phyloP scores from a whole-genome alignment of 2,329 filamentous ascomycete genomes.

The Fusarium protoensiforme region DNA sequence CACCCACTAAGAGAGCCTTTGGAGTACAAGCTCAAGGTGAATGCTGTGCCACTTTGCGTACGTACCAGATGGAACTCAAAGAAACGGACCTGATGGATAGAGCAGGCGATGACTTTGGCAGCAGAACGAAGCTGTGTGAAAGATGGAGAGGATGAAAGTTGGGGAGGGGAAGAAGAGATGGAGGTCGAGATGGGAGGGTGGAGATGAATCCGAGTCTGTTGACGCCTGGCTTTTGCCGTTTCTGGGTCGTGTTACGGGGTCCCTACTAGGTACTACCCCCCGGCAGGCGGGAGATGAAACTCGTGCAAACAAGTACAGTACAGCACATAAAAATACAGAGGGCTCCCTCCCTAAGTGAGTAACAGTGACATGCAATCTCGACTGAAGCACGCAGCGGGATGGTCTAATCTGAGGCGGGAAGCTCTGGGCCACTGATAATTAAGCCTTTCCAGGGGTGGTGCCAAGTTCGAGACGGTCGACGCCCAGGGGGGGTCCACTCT shows the following conservation, averaged over 20 bases:
- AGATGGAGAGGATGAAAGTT: not conserved
- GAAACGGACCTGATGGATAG: not conserved
- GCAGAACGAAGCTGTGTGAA: not conserved
- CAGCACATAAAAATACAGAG: not conserved
- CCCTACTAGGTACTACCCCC: not conserved
- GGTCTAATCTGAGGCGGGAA: slow-evolving; percentile 18
- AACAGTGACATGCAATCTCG: slow-evolving; percentile 23
- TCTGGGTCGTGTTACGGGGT: not conserved
- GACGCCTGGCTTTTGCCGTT: slow-evolving; percentile 12
- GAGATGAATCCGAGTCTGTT: slow-evolving; percentile 25
- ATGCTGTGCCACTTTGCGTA: not conserved
- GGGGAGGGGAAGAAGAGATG: slow-evolving; percentile 3
- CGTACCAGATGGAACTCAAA: slow-evolving; percentile 20
- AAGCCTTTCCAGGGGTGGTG: slow-evolving; percentile 33
- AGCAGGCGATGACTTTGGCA: not conserved
- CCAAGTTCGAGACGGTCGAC: slow-evolving; percentile 6
- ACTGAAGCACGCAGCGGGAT: slow-evolving; percentile 31
- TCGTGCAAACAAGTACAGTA: not conserved
- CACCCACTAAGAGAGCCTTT: not conserved
- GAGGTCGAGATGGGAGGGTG: slow-evolving; percentile 15
- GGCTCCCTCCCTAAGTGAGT: not conserved
- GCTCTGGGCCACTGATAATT: slow-evolving; percentile 33
- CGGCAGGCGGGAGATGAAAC: slow-evolving; percentile 5
- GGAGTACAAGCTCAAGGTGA: not conserved
- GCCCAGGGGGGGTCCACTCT: slow-evolving; percentile 10